Evolutionary conservation across 495 filamentous ascomycete genomes (phyloP), one percentile per base, ranked within the genome.

Genomic region (Hypoxylon fragiforme): DNA sequence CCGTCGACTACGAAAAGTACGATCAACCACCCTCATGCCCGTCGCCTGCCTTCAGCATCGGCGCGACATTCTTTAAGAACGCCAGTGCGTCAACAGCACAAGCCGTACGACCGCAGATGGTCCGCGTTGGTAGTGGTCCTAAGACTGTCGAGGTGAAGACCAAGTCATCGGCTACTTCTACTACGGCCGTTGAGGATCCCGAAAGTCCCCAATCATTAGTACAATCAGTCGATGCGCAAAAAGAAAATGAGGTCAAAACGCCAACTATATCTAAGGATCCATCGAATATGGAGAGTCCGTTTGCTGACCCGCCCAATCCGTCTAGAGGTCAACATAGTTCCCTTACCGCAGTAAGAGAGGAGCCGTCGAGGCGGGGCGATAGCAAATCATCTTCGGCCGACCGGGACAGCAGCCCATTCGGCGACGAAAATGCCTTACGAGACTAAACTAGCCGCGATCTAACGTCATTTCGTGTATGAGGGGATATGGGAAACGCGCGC

Each of bases 61-160:
- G 83, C 3, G 83, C 81, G 12, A 85, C 82, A 5, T 86, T 86
- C 69, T 62, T 86, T 43, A 85, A 83, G 68, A 81, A 78, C 47
- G 80, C 78, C 31, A 80, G 68, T 56, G 74, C 77, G 26, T 68
- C 71, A 36, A 79, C 75, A 0, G 81, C 79, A 3, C 80, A 75
- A 3, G 75, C 74, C 7, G 75, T 77, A 3, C 71, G 74, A 15
- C 79, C 80, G 30, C 78, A 80, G 62, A 72, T 81, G 41, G 72
- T 83, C 12, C 73, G 76, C 19, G 75, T 81, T n/a, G 73, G 75
- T 15, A 79, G 73, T 44, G 73, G 68, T 4, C 65, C 58, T 13
- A 79, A 80, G 65, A 79, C 75, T 58, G 52, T 72, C 5, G 68
- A 66, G 1, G 62, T 69, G 21, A 67, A 70, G 21, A 49, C 67